A percentile compares a stretch with the other conserved stretches of the same genome.
Evolutionary conservation across 2,329 filamentous ascomycete genomes (phyloP).

Genomic region (Penicillium sp.): DNA sequence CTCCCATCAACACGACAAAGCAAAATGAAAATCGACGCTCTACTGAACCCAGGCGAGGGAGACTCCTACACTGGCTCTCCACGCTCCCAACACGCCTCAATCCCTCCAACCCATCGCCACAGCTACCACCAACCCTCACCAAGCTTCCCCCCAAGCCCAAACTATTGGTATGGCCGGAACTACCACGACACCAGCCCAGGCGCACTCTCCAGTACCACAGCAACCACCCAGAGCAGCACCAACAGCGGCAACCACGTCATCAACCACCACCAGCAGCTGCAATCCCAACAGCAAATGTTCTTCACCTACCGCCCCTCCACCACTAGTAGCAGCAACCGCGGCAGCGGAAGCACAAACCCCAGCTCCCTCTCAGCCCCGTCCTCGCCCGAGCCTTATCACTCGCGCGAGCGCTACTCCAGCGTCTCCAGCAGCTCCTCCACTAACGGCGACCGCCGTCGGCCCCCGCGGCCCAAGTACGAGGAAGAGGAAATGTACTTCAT

Average conservation of each 20-base stretch:
- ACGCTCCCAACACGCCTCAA: conserved; percentile 18
- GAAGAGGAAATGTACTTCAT: conserved; percentile 51
- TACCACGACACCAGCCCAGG: conserved; percentile 26
- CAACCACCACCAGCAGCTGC: neutral
- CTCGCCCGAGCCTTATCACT: conserved; percentile 37
- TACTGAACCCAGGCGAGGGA: conserved; percentile 34
- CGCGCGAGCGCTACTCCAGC: conserved; percentile 42
- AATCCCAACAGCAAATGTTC: conserved; percentile 1
- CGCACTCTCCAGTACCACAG: conserved; percentile 12
- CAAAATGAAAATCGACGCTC: conserved; percentile 36
- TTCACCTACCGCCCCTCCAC: neutral
- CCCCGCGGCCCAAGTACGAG: conserved; percentile 48
- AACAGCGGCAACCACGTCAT: neutral
- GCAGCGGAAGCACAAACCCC: conserved; percentile 12
- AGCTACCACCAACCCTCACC: conserved; percentile 27
- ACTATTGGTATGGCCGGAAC: conserved; percentile 28
- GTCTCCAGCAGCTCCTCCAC: conserved; percentile 42
- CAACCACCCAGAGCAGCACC: conserved; percentile 21
- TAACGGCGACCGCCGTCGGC: conserved; percentile 39
- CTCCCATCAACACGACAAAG: conserved; percentile 30
- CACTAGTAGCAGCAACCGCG: neutral
- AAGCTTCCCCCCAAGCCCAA: conserved; percentile 32
- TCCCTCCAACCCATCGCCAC: conserved; percentile 12
- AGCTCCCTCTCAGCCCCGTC: conserved; percentile 18
- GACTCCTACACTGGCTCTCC: conserved; percentile 17